These are phyloP conservation scores for Pseudomicrostroma phylloplanum DNA, from an alignment of 1,284 basidiomycete genomes.

Conservation along the genomic window DNA sequence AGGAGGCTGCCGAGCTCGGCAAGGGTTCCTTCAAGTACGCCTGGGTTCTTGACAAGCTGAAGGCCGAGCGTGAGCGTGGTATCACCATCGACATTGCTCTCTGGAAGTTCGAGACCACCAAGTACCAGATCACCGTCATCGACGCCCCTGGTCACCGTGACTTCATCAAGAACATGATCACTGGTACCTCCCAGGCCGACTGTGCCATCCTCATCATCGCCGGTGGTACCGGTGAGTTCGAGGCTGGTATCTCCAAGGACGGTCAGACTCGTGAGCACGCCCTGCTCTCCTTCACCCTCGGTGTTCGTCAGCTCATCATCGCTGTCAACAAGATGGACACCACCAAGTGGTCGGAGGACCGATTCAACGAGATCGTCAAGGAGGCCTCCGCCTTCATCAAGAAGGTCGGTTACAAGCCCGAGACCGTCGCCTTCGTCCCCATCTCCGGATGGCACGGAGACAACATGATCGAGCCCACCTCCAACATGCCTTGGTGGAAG, in stretches of 20 bases:
- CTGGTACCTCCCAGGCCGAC: conserved; percentile 17
- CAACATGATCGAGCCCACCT: conserved; percentile 89
- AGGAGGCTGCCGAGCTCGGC: conserved; percentile 99
- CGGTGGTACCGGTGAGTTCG: conserved; percentile 98
- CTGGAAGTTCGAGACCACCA: conserved; percentile 52
- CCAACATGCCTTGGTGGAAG: conserved; percentile 98
- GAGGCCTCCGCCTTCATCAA: conserved; percentile 99
- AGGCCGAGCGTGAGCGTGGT: conserved; percentile 98
- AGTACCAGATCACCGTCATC: conserved; percentile 66
- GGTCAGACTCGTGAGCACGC: conserved; percentile 99
- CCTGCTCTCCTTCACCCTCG: conserved; percentile 98
- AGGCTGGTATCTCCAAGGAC: conserved; percentile 99
- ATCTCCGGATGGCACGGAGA: conserved; percentile 99
- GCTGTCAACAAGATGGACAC: conserved; percentile 99
- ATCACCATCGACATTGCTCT: conserved; percentile 98
- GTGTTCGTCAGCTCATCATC: conserved; percentile 99
- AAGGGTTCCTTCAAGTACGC: conserved; percentile 97
- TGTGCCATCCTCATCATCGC: conserved; percentile 79
- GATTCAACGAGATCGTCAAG: conserved; percentile 99
- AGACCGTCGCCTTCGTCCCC: conserved; percentile 94
- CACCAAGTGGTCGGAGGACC: conserved; percentile 96
- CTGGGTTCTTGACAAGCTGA: conserved; percentile 99
- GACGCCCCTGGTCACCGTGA: conserved; percentile 99
- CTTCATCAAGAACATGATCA: conserved; percentile 83
- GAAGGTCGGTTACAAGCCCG: conserved; percentile 99